Evolutionary conservation across 805 yeast species (phyloP), one percentile per base, ranked within the genome.

Genomic region (Kuraishia ogatae): DNA sequence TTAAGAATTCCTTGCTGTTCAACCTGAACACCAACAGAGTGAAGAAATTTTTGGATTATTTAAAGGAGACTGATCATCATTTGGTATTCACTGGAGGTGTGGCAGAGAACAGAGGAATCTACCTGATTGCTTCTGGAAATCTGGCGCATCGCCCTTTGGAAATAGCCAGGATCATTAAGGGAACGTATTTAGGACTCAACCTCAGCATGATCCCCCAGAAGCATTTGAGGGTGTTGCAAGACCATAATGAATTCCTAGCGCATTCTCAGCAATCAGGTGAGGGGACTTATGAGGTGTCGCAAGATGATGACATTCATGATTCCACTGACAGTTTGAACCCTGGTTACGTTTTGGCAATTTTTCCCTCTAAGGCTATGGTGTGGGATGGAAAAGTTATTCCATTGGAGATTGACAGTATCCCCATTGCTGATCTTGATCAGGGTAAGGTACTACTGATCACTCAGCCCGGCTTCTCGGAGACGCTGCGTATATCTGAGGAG

Each of bases 371-470:
- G 62, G 96, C 97, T 0, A 79, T 92, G 69, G 82, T 88, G 52
- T 93, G 98, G 98, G 91, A 87, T 58, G 97, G 97, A 3, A 77
- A 81, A 19, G 83, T 87, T 59, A 77, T 84, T 46, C 79, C 83
- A 49, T 66, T 88, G 5, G 74, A 76, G 15, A 66, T 81, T 15
- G 76, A 72, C 11, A 64, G 69, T 2, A 71, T 79, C 2, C 80
- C 84, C 0, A 69, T 78, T 2, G 73, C 81, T 23, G 85, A 83
- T 55, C 72, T 87, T n/a, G 79, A 77, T 57, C 81, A 80, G 11
- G 94, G 96, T 2, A 82, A 84, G 55, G 77, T 87, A 60, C 65
- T 89, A 28, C 68, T 89, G 53, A 79, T 89, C 1, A 77, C 89
- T 0, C 89, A 84, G 57, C 87, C 92, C 11, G 89, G 96, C 0